Evolutionary conservation across 2,329 filamentous ascomycete species (phyloP).

Genomic region (Alternaria hordeiaustralica): DNA sequence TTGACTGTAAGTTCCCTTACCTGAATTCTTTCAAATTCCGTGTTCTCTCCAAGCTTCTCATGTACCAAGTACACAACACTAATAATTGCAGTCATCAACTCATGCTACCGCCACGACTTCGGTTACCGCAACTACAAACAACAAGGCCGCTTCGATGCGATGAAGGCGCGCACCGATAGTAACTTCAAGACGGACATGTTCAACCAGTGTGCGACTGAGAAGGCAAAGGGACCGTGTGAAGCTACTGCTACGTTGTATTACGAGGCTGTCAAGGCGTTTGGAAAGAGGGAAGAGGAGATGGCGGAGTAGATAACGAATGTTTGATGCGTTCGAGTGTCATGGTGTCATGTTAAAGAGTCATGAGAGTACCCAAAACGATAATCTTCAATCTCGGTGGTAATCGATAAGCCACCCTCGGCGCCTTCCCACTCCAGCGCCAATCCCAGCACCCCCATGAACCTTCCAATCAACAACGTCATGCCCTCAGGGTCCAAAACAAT

Average conservation of each 20-base stretch:
- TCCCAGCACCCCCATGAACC: not conserved
- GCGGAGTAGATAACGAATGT: not conserved
- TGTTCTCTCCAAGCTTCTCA: too few relatives aligned
- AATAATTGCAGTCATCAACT: conserved; percentile 22
- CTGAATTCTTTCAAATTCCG: too few relatives aligned
- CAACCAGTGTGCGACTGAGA: conserved; percentile 36
- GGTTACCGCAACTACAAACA: conserved; percentile 59
- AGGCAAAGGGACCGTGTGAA: conserved; percentile 24
- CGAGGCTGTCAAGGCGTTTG: conserved; percentile 28
- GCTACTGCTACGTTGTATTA: conserved; percentile 43
- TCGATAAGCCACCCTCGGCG: conserved; percentile 8
- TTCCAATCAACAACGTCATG: conserved; percentile 12
- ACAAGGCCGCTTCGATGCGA: conserved; percentile 54
- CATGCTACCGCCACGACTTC: conserved; percentile 62
- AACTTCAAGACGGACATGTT: conserved; percentile 56
- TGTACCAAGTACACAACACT: not conserved
- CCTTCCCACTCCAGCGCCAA: not conserved
- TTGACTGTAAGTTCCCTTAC: conserved; percentile 27
- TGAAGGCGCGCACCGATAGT: conserved; percentile 50
- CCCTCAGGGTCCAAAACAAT: conserved; percentile 6
- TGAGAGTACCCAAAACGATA: not conserved
- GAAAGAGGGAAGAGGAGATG: not conserved
- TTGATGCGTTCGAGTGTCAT: not conserved
- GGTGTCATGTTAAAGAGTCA: not conserved
- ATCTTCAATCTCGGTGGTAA: not conserved